phyloP scores from a whole-genome alignment of 1,284 basidiomycete genomes.

The Heterobasidion occidentale region DNA sequence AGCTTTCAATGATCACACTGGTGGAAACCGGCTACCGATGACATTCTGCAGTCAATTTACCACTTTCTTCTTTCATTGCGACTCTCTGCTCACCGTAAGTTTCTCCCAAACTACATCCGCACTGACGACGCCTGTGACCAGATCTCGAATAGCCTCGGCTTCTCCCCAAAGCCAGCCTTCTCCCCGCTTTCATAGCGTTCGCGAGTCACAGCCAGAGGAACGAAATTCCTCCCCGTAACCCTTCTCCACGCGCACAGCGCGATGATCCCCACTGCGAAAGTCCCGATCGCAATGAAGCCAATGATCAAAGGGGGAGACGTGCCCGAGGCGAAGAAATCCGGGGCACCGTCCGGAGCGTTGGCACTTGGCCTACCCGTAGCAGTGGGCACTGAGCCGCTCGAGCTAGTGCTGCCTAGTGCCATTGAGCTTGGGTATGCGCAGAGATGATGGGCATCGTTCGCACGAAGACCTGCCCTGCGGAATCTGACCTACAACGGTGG shows the following conservation, averaged over 20 bases:
- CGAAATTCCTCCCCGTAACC: background rate
- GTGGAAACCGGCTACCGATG: background rate
- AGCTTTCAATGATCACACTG: background rate
- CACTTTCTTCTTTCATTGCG: background rate
- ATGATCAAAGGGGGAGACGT: conserved; percentile 10
- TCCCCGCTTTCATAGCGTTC: background rate
- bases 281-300: conserved; percentile 10
- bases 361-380: background rate
- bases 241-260: conserved; percentile 8
- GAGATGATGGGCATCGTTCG: background rate
- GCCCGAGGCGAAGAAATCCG: conserved; percentile 3
- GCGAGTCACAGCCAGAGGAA: background rate
- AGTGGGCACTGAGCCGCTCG: background rate
- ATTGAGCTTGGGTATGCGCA: background rate
- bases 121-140: conserved; percentile 1
- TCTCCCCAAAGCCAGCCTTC: background rate
- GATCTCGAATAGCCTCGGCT: conserved; percentile 8
- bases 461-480: background rate
- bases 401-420: background rate
- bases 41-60: background rate
- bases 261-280: conserved; percentile 4
- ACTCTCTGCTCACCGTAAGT: conserved; percentile 2
- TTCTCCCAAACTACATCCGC: conserved; percentile 3
- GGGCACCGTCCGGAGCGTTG: background rate
- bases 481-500: background rate